Base-by-base conservation (phyloP, 1,284 basidiomycete species). In the Ceratobasidium sp. region DNA sequence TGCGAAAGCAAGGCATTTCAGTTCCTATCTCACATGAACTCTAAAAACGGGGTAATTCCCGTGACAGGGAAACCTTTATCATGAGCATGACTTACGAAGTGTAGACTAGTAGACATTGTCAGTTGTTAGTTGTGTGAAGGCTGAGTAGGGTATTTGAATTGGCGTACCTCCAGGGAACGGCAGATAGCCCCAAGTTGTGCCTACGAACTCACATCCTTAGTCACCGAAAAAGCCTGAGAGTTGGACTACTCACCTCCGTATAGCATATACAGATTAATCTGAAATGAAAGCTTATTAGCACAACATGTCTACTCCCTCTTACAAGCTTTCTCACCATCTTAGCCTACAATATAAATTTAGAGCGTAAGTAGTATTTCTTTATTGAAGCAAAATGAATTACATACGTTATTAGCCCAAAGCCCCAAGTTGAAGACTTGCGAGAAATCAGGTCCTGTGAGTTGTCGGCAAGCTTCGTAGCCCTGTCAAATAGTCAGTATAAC, bases 121-220 rank as follows among this genome's bases (percentile, higher is more conserved):
- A 49, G 75, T 74, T n/a, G 73, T 55, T 32, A 69, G 49, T 21
- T 73, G 61, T 16, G 69, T 71, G 66, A 54, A 4, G 18, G 8
- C 72, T 70, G 46, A 49, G 54, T 23, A 58, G 75, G 18, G 58
- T 57, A 30, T 73, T 41, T 54, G 8, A 21, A 54, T 35, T 50
- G 62, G 50, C 63, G 69, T 44, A 74, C 59, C 87, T 4, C 85
- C 85, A 0, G 84, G 91, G 81, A 88, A 91, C 2, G 91, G 87
- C 58, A 93, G 82, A 9, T 83, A 89, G 66, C 91, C 91, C 92
- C 92, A 93, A 6, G 88, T 91, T 0, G 91, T 93, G 44, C 91
- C 91, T 74, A 66, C 71, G 58, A 44, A 70, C 43, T 73, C 67
- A 55, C 14, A 63, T 43, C 3, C 18, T 57, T 16, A 57, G 59